Evolutionary conservation across 2,329 filamentous ascomycete species (phyloP), one percentile per base, ranked within the genome.

Genomic region (Arthrobotrys conoides): DNA sequence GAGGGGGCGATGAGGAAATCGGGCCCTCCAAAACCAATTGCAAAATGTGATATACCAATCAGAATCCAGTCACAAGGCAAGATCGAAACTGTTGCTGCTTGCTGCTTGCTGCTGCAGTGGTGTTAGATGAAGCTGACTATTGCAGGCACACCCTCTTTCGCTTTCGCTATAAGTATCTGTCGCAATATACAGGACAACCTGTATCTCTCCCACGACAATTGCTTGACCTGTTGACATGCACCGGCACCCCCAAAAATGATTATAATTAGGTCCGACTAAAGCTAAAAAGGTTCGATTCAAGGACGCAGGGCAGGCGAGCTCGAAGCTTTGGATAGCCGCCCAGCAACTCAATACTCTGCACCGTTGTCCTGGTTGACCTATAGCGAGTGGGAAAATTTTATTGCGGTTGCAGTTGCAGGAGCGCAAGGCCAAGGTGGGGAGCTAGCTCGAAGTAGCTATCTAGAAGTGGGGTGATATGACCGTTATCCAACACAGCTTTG

Each of bases 401-500:
- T 67, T 73, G 51, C 27, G 70, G 69, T 61, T 67, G 44, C 44
- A 46, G 44, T 46, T 51, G 70, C 70, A 59, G 57, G 44, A 61
- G 57, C 57, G 36, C 57, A 61, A 61, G 36, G 57, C 57, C 57
- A 59, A 61, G 59, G 70, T 73, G 70, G 70, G 69, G 70, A 73
- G 70, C 70, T 73, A 73, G 61, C 61, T 73, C 61, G 51, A 67
- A 59, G 70, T 38, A 73, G 61, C 70, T 73, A 66, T 73, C 51
- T 36, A 38, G 41, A 67, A 61, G 70, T 73, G 70, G 70, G 70
- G 70, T 73, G 70, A 73, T 73, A 73, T 73, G 51, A 51, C 70
- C 61, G 70, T 73, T 73, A 73, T 73, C 70, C 61, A 73, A 73
- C 70, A 72, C 46, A 53, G 48, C 53, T 61, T 41, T 24, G 48